A percentile compares a stretch with the other conserved stretches of the same genome.
Evolutionary conservation across 2,329 filamentous ascomycete species (phyloP).

Genomic region (Esteya vermicola): DNA sequence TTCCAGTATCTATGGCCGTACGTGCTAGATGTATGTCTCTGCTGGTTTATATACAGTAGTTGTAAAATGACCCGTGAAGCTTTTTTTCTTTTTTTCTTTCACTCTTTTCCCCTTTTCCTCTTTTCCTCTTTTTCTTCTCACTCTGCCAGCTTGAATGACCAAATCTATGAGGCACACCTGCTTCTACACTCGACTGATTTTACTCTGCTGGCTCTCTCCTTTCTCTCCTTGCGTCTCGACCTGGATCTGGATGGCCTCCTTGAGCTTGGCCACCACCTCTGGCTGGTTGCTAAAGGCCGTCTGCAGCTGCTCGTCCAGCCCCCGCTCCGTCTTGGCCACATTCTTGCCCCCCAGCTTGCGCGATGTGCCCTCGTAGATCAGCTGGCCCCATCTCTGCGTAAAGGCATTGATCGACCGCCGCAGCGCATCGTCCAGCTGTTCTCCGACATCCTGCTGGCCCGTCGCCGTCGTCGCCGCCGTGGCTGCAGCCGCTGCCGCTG

Average conservation of each 20-base stretch:
- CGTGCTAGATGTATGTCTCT: too few species aligned
- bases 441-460: conserved; percentile 40
- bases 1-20: too few species aligned
- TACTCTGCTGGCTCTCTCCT: too few species aligned
- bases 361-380: conserved; percentile 33
- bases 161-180: too few species aligned
- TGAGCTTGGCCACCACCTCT: conserved; percentile 43
- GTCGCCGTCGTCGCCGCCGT: conserved; percentile 16
- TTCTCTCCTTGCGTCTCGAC: conserved; percentile 32
- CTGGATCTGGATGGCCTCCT: conserved; percentile 45
- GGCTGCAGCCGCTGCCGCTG: conserved; percentile 16
- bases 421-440: conserved; percentile 49
- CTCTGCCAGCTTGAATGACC: too few species aligned
- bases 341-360: conserved; percentile 34
- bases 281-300: conserved; percentile 44
- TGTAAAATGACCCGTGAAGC: too few species aligned
- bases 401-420: conserved; percentile 49
- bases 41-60: too few species aligned
- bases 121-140: neutral
- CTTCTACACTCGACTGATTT: conserved; percentile 7
- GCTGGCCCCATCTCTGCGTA: conserved; percentile 42
- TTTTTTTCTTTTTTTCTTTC: too few species aligned
- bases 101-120: neutral
- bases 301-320: conserved; percentile 41
- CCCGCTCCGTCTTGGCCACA: conserved; percentile 37